These are phyloP conservation scores for Coprinopsis marcescibilis DNA, from an alignment of 768 basidiomycete species.

Conservation along the genomic window DNA sequence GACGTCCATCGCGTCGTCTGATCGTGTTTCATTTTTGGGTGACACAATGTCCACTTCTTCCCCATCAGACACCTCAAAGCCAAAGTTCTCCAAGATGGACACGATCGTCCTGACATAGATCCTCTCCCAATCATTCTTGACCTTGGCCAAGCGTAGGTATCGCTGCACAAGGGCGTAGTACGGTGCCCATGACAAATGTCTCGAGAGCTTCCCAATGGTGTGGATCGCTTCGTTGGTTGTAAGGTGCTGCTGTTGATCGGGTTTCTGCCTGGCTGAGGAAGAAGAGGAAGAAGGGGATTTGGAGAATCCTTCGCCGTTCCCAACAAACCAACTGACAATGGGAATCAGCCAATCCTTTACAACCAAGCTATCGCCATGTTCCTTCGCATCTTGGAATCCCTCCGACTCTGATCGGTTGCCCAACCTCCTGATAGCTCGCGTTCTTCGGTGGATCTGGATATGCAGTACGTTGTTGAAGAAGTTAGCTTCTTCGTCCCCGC, in stretches of 20 bases:
- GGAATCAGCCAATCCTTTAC: slow-evolving; percentile 42
- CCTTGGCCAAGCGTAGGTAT: slow-evolving; percentile 64
- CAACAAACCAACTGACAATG: slow-evolving; percentile 42
- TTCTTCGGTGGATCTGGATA: slow-evolving; percentile 86
- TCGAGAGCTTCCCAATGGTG: slow-evolving; percentile 73
- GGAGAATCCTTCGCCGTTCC: slow-evolving; percentile 67
- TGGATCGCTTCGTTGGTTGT: slow-evolving; percentile 79
- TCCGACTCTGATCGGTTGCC: slow-evolving; percentile 74
- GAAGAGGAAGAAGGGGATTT: slow-evolving; percentile 42
- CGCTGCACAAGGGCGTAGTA: slow-evolving; percentile 79
- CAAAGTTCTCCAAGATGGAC: slow-evolving; percentile 82
- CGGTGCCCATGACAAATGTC: slow-evolving; percentile 73
- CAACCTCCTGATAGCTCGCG: slow-evolving; percentile 79
- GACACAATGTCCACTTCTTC: slow-evolving; percentile 13
- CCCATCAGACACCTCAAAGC: slow-evolving; percentile 71
- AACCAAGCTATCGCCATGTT: background rate
- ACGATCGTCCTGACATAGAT: slow-evolving; percentile 84
- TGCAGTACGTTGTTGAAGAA: slow-evolving; percentile 97
- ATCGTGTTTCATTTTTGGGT: background rate
- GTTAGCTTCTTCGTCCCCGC: slow-evolving; percentile 89
- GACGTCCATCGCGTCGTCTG: slow-evolving; percentile 4
- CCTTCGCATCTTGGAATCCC: slow-evolving; percentile 42
- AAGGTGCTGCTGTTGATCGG: slow-evolving; percentile 54
- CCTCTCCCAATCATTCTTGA: slow-evolving; percentile 68
- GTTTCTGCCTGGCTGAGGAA: slow-evolving; percentile 2